Base-by-base conservation (phyloP, 768 basidiomycete genomes). In the Infundibulicybe gibba region DNA sequence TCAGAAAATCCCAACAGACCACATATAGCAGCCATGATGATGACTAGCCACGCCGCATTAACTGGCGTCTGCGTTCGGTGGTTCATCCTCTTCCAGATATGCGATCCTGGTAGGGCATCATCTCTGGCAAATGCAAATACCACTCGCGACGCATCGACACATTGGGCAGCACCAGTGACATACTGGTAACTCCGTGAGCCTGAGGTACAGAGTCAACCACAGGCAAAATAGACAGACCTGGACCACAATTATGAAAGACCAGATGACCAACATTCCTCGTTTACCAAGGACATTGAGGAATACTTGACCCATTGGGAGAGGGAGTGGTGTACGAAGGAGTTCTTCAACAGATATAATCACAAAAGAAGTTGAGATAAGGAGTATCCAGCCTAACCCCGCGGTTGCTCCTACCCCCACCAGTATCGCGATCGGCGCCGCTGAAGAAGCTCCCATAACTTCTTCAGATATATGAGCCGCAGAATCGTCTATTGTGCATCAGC, bases 391-490 rank as follows among this genome's bases (percentile, higher is more conserved):
- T 3, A 86, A 59, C 38, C 70, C 64, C 32, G 81, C 75, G 2
- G 85, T 86, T 4, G 65, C 74, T 14, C 69, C 73, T 15, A 85
- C 85, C 17, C 79, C 80, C 20, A 84, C 65, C 40, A 87, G 62
- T 52, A 88, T 87, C 0, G 86, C 85, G 39, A 83, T 74, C 0
- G 86, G 86, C 3, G 83, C 85, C 19, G 80, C 78, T 44, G 70
- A 67, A 9, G 76, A 76, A 11, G 85, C 86, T 40, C 80, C 79
- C 3, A 84, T 66, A 1, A 80, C 78, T 61, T 88, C 86, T 64
- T 88, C 85, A 15, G 85, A 77, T 40, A 88, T 81, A 52, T 87
- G 85, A 20, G 83, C 84, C 5, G 86, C 86, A 32, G 85, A 87
- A 55, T 87, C 85, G 51, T 88, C 85, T 87, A 8, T 25, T 25